Percentiles rank a stretch among this genome's conserved stretches.
Evolutionary conservation across 176 grass and related monocot species (phyloP).

Genomic region (Tillandsia fasciculata): DNA sequence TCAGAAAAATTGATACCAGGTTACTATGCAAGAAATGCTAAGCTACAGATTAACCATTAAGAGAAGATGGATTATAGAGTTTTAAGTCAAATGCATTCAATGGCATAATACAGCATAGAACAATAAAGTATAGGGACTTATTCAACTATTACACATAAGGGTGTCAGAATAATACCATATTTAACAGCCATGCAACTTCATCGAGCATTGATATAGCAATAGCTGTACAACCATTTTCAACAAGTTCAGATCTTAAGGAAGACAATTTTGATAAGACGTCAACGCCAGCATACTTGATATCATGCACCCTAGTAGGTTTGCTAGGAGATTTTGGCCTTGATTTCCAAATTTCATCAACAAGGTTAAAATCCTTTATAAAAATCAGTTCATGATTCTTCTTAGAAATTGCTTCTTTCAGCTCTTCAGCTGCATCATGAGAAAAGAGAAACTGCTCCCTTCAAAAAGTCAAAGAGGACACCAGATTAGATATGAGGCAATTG

Average conservation of each 20-base stretch:
- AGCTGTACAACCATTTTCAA: slow-evolving; percentile 52
- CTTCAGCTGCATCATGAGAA: slow-evolving; percentile 81
- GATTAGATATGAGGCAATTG: slow-evolving; percentile 18
- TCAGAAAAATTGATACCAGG: too few relatives aligned
- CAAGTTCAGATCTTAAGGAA: slow-evolving; percentile 66
- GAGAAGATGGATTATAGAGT: too few relatives aligned
- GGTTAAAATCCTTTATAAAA: slow-evolving; percentile 62
- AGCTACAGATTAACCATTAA: too few relatives aligned
- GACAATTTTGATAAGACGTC: slow-evolving; percentile 71
- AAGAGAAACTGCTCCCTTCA: slow-evolving; percentile 98
- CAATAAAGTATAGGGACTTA: slow-evolving; percentile 11
- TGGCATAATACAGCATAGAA: neutral
- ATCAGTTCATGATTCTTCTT: slow-evolving; percentile 75
- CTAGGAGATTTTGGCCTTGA: slow-evolving; percentile 52
- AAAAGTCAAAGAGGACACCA: slow-evolving; percentile 38
- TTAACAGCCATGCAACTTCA: slow-evolving; percentile 91
- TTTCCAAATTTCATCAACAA: slow-evolving; percentile 88
- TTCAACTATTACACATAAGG: neutral
- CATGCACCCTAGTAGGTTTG: slow-evolving; percentile 66
- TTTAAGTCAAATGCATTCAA: neutral
- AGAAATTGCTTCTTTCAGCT: slow-evolving; percentile 71
- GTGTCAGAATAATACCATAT: slow-evolving; percentile 62
- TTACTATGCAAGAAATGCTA: too few relatives aligned
- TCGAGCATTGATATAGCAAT: slow-evolving; percentile 92
- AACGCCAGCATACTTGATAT: slow-evolving; percentile 84